Evolutionary conservation across 441 rosid species (phyloP), one percentile per base, ranked within the genome.

Genomic region (Adansonia gregorii): DNA sequence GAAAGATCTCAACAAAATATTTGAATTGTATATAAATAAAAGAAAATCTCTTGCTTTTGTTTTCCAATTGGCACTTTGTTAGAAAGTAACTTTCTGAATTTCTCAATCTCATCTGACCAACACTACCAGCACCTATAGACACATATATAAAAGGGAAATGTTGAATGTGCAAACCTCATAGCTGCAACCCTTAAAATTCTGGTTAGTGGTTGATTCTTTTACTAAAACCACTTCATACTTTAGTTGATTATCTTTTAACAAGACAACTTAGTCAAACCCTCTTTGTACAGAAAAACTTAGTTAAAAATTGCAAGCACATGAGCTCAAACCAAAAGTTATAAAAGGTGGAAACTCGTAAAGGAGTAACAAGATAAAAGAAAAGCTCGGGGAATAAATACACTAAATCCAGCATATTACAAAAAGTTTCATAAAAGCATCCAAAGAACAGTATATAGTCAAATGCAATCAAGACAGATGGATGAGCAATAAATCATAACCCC

Each of bases 141-240:
- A 66, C 67, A 27, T 39, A 39, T 11, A 64, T 46, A 39, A 8
- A 12, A 65, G 1, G 19, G 54, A 43, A n/a, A 22, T 12, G 2
- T 46, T 7, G 58, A 49, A 49, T 8, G 35, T 49, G 20, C 48
- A 69, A 69, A 68, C 61, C 22, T 51, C 74, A 31, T 59, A 31
- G 27, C 46, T n/a, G 15, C 48, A 52, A 71, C 61, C n/a, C 27
- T n/a, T 52, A 71, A 71, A n/a, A 24, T 52, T 71, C 45, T 4
- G 14, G 74, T 27, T n/a, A n/a, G 46, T 15, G 48, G n/a, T 35
- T 35, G 4, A 35, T 35, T 35, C 39, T 35, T 35, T 35, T 0
- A 0, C 39, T 35, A 35, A 35, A 15, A 54, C 3, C 6, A 9
- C 48, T 31, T 10, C 63, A 54, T 31, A 35, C 39, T 35, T 35